These are phyloP conservation scores for Pseudohalonectria lignicola DNA, from an alignment of 2,329 filamentous ascomycete species.

Conservation along the genomic window DNA sequence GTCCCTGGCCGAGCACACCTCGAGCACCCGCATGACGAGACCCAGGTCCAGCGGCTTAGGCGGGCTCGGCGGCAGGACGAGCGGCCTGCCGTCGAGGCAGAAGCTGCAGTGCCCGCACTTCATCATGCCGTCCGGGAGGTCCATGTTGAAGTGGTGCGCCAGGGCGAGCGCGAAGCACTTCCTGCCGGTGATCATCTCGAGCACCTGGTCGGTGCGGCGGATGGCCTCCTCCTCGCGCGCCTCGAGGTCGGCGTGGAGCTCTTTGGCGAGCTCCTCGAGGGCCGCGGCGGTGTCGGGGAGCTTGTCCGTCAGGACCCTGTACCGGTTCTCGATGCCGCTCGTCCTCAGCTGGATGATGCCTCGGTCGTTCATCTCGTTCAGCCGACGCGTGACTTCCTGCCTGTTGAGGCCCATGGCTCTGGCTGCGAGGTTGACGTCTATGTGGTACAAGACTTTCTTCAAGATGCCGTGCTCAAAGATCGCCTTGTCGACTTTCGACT, in stretches of 20 bases:
- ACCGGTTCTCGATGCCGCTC: conserved; percentile 41
- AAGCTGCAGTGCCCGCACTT: conserved; percentile 46
- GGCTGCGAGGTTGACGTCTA: conserved; percentile 35
- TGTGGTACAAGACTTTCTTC: conserved; percentile 13
- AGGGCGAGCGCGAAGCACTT: conserved; percentile 41
- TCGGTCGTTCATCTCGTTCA: conserved; percentile 40
- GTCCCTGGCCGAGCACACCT: conserved; percentile 33
- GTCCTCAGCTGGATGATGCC: conserved; percentile 38
- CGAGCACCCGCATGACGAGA: conserved; percentile 31
- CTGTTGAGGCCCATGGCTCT: conserved; percentile 22
- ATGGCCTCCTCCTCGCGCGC: conserved; percentile 42
- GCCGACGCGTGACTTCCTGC: conserved; percentile 36
- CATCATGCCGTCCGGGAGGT: conserved; percentile 25
- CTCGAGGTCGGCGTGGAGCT: conserved; percentile 38
- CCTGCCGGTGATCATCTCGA: conserved; percentile 38
- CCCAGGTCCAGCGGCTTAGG: conserved; percentile 21
- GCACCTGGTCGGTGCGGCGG: conserved; percentile 34
- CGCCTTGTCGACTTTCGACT: conserved; percentile 27
- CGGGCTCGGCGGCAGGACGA: conserved; percentile 22
- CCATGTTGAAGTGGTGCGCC: conserved; percentile 47
- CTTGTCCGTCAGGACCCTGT: conserved; percentile 27
- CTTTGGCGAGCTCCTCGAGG: conserved; percentile 29
- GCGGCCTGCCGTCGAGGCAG: conserved; percentile 24
- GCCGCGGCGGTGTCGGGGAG: conserved; percentile 31
- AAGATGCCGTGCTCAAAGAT: conserved; percentile 25